These are phyloP conservation scores for Lachancea quebecensis DNA, from an alignment of 805 yeast genomes.

Conservation along the genomic window DNA sequence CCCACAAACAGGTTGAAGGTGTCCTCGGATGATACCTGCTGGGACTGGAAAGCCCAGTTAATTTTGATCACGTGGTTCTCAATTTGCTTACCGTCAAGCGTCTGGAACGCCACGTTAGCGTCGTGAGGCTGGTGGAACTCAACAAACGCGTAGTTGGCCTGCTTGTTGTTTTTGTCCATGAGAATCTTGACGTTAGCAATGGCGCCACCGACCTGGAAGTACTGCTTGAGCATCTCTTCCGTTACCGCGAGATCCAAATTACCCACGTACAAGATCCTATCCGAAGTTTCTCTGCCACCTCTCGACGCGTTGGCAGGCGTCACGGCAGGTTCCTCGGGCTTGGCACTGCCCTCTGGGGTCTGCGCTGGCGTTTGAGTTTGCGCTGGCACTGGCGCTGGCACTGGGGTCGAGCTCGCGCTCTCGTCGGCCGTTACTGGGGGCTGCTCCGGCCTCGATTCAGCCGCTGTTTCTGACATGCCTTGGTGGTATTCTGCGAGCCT, in stretches of 20 bases:
- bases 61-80: constrained; percentile 53
- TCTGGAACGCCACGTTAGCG: constrained; percentile 57
- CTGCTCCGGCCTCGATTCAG: no score
- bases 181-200: constrained; percentile 62
- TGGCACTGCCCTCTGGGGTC: background rate
- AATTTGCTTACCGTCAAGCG: constrained; percentile 52
- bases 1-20: constrained; percentile 77
- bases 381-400: no score
- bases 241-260: constrained; percentile 57
- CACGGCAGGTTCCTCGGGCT: constrained; percentile 18
- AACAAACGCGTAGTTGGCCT: constrained; percentile 77
- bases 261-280: constrained; percentile 71
- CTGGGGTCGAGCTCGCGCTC: no score
- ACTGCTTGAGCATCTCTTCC: constrained; percentile 54
- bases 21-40: constrained; percentile 53
- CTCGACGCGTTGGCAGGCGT: constrained; percentile 64
- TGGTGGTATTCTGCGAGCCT: no score
- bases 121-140: constrained; percentile 54
- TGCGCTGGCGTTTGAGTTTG: no score
- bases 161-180: constrained; percentile 66
- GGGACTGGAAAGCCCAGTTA: constrained; percentile 82
- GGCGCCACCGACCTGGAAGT: constrained; percentile 56
- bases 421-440: no score
- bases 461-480: no score
- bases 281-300: constrained; percentile 77